phyloP scores from a whole-genome alignment of 257 asterid species.

The Solanum neorickii region DNA sequence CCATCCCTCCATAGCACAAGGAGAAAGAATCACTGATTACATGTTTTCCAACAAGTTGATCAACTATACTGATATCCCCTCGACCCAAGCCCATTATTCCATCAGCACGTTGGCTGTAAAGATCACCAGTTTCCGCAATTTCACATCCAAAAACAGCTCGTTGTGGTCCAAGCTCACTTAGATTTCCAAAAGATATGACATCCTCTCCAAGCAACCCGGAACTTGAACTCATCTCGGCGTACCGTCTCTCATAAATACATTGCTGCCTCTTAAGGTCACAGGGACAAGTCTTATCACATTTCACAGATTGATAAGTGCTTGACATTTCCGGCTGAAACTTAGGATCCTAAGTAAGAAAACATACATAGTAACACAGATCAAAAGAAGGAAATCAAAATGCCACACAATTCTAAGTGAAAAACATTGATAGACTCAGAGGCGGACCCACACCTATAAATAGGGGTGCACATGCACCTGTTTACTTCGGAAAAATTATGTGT shows the following conservation, averaged over 20 bases:
- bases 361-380: background rate
- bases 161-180: conserved; percentile 74
- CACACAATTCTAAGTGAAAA: background rate
- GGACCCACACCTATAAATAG: background rate
- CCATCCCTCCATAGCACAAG: conserved; percentile 96
- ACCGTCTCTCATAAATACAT: conserved; percentile 76
- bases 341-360: conserved; percentile 49
- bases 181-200: conserved; percentile 77
- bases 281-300: conserved; percentile 64
- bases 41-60: conserved; percentile 81
- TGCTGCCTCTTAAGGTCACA: conserved; percentile 63
- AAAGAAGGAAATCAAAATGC: background rate
- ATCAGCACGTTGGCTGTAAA: conserved; percentile 93
- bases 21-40: conserved; percentile 87
- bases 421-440: background rate
- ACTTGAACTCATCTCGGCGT: conserved; percentile 95
- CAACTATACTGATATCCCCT: conserved; percentile 87
- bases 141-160: conserved; percentile 92
- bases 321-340: conserved; percentile 72
- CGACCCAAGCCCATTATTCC: conserved; percentile 97
- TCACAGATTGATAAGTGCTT: conserved; percentile 55
- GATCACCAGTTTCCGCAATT: conserved; percentile 83
- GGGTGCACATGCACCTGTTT: background rate
- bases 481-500: background rate
- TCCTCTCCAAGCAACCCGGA: conserved; percentile 86